Percentiles rank a stretch among this genome's conserved stretches.
These are phyloP conservation scores for Farysia itapuensis DNA, from an alignment of 1,284 basidiomycete species.

Conservation along the genomic window DNA sequence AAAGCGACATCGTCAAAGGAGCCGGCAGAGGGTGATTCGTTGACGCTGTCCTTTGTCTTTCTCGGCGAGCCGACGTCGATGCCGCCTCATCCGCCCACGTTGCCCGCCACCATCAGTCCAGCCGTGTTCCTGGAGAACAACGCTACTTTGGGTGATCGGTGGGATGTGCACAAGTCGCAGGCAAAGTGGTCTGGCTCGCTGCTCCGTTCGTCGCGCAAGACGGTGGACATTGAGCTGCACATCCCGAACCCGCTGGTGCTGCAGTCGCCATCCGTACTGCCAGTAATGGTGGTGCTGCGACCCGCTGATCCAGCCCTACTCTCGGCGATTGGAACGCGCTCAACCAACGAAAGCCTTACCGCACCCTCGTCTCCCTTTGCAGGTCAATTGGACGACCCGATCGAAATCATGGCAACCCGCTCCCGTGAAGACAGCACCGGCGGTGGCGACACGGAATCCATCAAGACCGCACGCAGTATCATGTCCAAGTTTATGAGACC, in stretches of 20 bases:
- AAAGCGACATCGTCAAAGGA: conserved; percentile 6
- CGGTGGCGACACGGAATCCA: conserved; percentile 27
- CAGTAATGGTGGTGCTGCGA: conserved; percentile 47
- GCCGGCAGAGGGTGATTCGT: conserved; percentile 24
- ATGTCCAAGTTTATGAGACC: conserved; percentile 31
- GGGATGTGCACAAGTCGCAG: conserved; percentile 35
- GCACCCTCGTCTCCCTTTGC: conserved; percentile 26
- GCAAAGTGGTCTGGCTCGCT: conserved; percentile 49
- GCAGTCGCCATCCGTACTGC: conserved; percentile 46
- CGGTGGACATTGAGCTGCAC: conserved; percentile 47
- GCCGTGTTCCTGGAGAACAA: conserved; percentile 24
- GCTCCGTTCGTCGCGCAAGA: conserved; percentile 31
- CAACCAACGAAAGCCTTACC: conserved; percentile 26
- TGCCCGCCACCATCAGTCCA: conserved; percentile 37
- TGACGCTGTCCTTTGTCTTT: conserved; percentile 52
- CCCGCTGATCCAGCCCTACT: conserved; percentile 47
- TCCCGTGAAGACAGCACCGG: conserved; percentile 3
- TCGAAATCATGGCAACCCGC: conserved; percentile 27
- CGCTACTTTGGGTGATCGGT: conserved; percentile 31
- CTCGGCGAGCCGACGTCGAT: conserved; percentile 43
- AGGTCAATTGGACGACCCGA: conserved; percentile 17
- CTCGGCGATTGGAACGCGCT: conserved; percentile 15
- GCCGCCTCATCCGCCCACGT: conserved; percentile 36
- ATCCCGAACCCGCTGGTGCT: conserved; percentile 30
- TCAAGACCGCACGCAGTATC: conserved; percentile 35